Base-by-base conservation (phyloP, 345 rosid genomes). In the Reutealis trisperma region DNA sequence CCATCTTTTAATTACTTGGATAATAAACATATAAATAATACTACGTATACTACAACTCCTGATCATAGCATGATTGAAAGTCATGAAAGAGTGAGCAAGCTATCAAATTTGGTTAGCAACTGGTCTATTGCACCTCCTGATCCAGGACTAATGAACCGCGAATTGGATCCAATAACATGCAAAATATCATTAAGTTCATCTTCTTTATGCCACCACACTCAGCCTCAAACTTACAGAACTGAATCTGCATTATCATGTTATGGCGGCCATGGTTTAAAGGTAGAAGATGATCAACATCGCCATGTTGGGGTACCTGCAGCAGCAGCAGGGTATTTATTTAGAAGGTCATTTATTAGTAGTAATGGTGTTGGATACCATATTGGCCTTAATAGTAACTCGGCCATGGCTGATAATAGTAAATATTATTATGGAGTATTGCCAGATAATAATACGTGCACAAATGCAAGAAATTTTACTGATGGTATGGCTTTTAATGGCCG, bases 61-160 rank as follows among this genome's bases (percentile, higher is more conserved):
- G 59, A 51, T 69, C 59, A 72, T 18, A 71, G 59, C 79, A 74
- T 66, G 47, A 52, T 75, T 0, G 85, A 83, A 65, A 60, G 67
- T 37, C 41, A 37, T 27, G 87, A 84, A 75, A 81, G 92, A 72
- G 54, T 88, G 19, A 84, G 83, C 71, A 90, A 85, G 84, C 63
- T 86, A 32, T 82, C 89, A 21, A 88, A 85, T 74, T 82, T 86
- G 59, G 92, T 89, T 70, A 84, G 84, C 80, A 87, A 89, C 83
- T 92, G 92, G 94, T 88, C 92, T 0, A 89, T 92, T 63, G 94
- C 93, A 2, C 94, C 93, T 8, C 93, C 94, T 0, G 85, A 86
- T 78, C 82, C 85, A 2, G 86, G 89, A 77, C 71, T 74, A 34
- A 79, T 65, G 42, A 41, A 21, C 62, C 79, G 77, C 18, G 22